Conservation (phyloP, 495 filamentous ascomycete genomes). For the Pyrenula massariospora region DNA sequence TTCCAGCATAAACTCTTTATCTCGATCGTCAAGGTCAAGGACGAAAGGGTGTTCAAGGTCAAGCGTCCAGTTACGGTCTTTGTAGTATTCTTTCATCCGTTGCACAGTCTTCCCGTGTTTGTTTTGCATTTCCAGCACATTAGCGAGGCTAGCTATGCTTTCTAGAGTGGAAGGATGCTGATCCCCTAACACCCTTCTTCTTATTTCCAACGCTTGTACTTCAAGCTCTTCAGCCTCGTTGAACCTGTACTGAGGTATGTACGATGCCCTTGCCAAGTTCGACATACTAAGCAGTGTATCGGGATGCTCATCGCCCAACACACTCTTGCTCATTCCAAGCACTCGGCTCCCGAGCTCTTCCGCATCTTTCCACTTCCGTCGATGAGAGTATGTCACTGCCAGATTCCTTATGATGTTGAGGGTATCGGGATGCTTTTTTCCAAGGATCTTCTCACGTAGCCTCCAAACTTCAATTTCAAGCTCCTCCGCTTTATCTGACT, state of each 20-base stretch:
- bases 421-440: slow-evolving; percentile 15
- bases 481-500: slow-evolving; percentile 14
- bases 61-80: too few species aligned
- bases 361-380: slow-evolving; percentile 17
- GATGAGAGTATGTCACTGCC: slow-evolving; percentile 7
- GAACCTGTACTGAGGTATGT: slow-evolving; percentile 1
- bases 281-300: slow-evolving; percentile 16
- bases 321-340: slow-evolving; percentile 10
- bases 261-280: slow-evolving; percentile 9
- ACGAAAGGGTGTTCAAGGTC: too few species aligned
- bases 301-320: slow-evolving; percentile 13
- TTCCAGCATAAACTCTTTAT: too few species aligned
- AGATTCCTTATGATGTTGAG: slow-evolving; percentile 15
- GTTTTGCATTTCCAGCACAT: background rate
- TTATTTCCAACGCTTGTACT: background rate
- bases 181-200: slow-evolving; percentile 2
- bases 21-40: too few species aligned
- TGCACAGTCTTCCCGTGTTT: too few species aligned
- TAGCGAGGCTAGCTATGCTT: slow-evolving; percentile 14
- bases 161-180: slow-evolving; percentile 16
- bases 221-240: background rate
- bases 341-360: slow-evolving; percentile 10
- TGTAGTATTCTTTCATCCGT: too few species aligned
- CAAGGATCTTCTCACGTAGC: slow-evolving; percentile 10
- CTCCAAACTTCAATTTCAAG: slow-evolving; percentile 4